Evolutionary conservation across 306 rosid genomes (phyloP).

Genomic region (Fragaria vesca): DNA sequence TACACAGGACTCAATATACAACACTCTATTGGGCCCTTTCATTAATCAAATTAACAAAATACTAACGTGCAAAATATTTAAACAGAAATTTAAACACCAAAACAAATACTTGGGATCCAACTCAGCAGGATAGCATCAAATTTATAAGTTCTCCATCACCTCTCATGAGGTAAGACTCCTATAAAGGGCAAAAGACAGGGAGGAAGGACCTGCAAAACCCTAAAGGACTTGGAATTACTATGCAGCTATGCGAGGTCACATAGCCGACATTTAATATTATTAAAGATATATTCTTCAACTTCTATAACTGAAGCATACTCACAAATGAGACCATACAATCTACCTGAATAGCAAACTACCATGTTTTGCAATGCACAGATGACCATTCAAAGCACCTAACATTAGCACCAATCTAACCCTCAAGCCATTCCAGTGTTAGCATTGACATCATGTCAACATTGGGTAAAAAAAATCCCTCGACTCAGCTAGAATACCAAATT

Average conservation of each 20-base stretch:
- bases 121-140: neutral
- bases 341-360: neutral
- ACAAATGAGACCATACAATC: neutral
- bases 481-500: neutral
- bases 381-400: neutral
- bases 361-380: neutral
- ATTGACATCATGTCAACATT: neutral
- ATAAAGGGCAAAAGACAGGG: neutral
- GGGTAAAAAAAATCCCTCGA: neutral
- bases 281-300: neutral
- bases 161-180: neutral
- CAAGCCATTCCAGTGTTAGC: neutral
- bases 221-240: neutral
- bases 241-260: neutral
- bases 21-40: neutral
- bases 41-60: neutral
- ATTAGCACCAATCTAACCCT: neutral
- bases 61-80: neutral
- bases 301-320: neutral
- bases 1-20: neutral
- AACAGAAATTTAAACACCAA: neutral
- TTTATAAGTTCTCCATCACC: neutral
- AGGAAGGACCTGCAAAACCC: neutral
- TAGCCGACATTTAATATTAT: neutral
- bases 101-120: neutral